phyloP scores from a whole-genome alignment of 257 asterid genomes.

The Rhazya stricta region DNA sequence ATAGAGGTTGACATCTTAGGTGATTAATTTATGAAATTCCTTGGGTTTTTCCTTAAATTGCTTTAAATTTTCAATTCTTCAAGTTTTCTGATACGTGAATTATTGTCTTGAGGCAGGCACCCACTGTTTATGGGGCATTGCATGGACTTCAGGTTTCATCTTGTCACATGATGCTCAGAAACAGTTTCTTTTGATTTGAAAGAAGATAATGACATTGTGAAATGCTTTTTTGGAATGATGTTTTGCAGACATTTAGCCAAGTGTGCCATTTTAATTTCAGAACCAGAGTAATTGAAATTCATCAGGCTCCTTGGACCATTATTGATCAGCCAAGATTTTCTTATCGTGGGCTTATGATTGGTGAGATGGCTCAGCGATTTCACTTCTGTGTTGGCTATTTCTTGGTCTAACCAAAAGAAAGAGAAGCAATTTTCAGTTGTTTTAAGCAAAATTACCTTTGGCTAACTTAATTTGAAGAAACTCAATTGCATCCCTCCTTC shows the following conservation, averaged over 20 bases:
- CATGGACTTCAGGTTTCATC: conserved; percentile 78
- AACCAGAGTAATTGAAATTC: conserved; percentile 52
- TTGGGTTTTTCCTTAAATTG: background rate
- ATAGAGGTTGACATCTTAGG: background rate
- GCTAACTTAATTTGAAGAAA: background rate
- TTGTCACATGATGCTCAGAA: conserved; percentile 7
- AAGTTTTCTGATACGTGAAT: background rate
- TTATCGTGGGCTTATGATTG: conserved; percentile 87
- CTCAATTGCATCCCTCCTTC: background rate
- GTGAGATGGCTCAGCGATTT: conserved; percentile 31
- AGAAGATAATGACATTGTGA: conserved; percentile 7
- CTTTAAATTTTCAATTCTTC: background rate
- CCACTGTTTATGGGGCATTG: conserved; percentile 83
- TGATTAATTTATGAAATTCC: background rate
- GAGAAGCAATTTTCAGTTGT: background rate
- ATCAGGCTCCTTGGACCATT: conserved; percentile 80
- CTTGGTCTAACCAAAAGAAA: background rate
- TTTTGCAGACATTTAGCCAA: conserved; percentile 89
- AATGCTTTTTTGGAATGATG: conserved; percentile 13
- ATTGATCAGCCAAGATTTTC: conserved; percentile 82
- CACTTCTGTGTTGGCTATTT: background rate
- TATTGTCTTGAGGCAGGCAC: conserved; percentile 59
- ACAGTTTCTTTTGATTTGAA: background rate
- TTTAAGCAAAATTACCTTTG: background rate
- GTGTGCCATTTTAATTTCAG: conserved; percentile 53